phyloP scores from a whole-genome alignment of 2,329 filamentous ascomycete species.

The Talaromyces sp. region DNA sequence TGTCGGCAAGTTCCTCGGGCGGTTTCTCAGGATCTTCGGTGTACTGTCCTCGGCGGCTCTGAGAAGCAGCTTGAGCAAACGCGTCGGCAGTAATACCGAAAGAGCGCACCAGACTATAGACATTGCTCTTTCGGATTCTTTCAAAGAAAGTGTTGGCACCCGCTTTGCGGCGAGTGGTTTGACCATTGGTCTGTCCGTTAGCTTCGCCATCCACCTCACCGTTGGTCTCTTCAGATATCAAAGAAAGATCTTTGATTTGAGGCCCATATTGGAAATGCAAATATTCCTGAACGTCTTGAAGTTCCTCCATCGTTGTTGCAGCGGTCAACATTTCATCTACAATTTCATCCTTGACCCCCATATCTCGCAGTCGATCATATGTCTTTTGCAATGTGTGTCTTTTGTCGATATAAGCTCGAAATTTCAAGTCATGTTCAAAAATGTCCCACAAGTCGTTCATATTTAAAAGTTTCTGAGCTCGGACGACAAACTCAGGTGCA shows the following conservation, averaged over 20 bases:
- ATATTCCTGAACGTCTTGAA: constrained; percentile 96
- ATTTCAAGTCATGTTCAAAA: constrained; percentile 91
- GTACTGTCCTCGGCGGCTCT: constrained; percentile 71
- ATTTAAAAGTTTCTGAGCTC: constrained; percentile 80
- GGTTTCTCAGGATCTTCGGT: constrained; percentile 77
- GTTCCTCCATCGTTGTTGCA: constrained; percentile 84
- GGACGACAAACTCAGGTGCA: constrained; percentile 67
- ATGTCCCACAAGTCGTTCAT: constrained; percentile 95
- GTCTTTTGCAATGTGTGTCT: constrained; percentile 77
- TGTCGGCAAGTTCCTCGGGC: constrained; percentile 84
- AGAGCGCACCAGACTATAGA: constrained; percentile 77
- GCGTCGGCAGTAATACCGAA: constrained; percentile 88
- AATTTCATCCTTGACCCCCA: constrained; percentile 65
- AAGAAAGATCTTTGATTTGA: constrained; percentile 74
- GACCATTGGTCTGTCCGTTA: constrained; percentile 48
- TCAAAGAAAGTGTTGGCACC: constrained; percentile 77
- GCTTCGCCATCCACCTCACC: constrained; percentile 16
- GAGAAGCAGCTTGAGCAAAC: constrained; percentile 79
- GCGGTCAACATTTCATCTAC: constrained; percentile 78
- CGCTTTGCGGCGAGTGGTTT: constrained; percentile 76
- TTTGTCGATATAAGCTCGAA: constrained; percentile 87
- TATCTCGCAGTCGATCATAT: constrained; percentile 66
- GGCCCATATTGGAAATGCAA: constrained; percentile 88
- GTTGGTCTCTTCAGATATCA: constrained; percentile 37
- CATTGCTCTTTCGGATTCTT: constrained; percentile 73